These are phyloP conservation scores for Ganoderma meredithae DNA, from an alignment of 1,284 basidiomycete genomes.

Conservation along the genomic window DNA sequence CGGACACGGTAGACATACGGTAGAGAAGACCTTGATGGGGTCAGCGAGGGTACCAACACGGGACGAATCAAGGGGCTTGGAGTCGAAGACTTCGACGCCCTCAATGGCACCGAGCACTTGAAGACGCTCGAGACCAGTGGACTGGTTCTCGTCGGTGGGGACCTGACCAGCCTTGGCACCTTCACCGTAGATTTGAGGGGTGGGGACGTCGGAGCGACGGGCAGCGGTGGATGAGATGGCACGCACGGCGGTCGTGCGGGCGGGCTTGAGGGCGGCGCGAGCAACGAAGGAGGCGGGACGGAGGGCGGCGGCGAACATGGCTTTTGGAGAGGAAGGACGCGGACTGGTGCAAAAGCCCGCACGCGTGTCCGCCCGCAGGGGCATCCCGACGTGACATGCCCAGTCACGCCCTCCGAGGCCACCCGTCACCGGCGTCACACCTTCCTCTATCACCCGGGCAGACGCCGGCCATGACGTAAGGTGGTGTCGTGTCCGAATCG, in stretches of 20 bases:
- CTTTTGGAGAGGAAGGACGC: constrained; percentile 34
- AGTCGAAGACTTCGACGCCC: constrained; percentile 92
- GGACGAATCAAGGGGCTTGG: constrained; percentile 85
- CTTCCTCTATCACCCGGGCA: constrained; percentile 17
- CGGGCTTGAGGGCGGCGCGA: constrained; percentile 39
- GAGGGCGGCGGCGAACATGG: constrained; percentile 53
- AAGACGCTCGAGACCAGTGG: constrained; percentile 96
- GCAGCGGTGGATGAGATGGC: constrained; percentile 63
- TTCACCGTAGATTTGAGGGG: constrained; percentile 76
- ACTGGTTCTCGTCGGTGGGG: constrained; percentile 88
- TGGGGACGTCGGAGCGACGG: constrained; percentile 59
- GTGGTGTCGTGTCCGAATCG: constrained; percentile 20
- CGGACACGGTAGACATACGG: constrained; percentile 61
- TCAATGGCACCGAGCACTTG: constrained; percentile 91
- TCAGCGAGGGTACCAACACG: constrained; percentile 89
- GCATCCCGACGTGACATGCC: constrained; percentile 26
- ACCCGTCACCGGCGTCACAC: constrained; percentile 5
- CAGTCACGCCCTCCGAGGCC: constrained; percentile 16
- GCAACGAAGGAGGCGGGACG: constrained; percentile 48
- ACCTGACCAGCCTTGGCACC: constrained; percentile 82
- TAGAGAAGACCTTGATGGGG: constrained; percentile 89
- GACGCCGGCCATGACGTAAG: constrained; percentile 30
- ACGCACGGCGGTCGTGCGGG: constrained; percentile 48
- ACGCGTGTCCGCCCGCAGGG: constrained; percentile 10
- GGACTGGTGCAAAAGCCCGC: constrained; percentile 6